Evolutionary conservation across 352 stramenopile species (phyloP).

Genomic region (Thraustochytrium aureum): DNA sequence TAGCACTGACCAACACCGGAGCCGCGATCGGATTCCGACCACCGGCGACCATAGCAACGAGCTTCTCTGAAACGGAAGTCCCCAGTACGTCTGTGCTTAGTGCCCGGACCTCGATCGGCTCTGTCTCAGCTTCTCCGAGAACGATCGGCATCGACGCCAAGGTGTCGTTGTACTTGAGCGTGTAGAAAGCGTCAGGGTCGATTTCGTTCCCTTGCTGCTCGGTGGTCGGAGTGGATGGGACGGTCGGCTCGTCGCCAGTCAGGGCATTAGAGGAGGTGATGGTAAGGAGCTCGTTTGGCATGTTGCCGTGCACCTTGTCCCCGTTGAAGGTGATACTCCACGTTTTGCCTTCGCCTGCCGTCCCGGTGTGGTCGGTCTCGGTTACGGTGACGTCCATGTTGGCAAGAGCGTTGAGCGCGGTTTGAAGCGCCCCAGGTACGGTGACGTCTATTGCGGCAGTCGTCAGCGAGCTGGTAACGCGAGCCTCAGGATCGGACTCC

Average conservation of each 20-base stretch:
- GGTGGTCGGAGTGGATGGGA: constrained; percentile 10
- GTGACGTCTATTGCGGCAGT: constrained; percentile 34
- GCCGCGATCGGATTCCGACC: neutral
- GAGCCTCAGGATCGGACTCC: too few relatives aligned
- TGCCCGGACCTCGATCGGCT: neutral
- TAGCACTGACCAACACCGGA: constrained; percentile 14
- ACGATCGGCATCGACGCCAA: neutral
- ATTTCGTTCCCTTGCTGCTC: constrained; percentile 43
- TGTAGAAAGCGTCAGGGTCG: constrained; percentile 26
- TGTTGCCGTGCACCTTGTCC: constrained; percentile 55
- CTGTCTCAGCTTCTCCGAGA: too few relatives aligned
- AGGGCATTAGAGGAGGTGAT: neutral
- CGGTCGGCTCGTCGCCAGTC: neutral
- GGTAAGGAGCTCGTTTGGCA: neutral
- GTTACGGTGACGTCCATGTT: constrained; percentile 42
- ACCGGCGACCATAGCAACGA: constrained; percentile 8
- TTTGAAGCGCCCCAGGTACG: neutral
- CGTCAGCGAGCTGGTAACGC: neutral
- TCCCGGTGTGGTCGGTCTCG: constrained; percentile 54
- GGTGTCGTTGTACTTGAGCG: constrained; percentile 15
- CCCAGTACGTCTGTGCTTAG: neutral
- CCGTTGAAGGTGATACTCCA: constrained; percentile 74
- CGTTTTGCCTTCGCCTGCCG: constrained; percentile 69
- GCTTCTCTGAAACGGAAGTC: constrained; percentile 48
- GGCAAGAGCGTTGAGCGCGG: constrained; percentile 15